Base-by-base conservation (phyloP, 1,139 yeast genomes). In the Saccharomyces pastorianus region DNA sequence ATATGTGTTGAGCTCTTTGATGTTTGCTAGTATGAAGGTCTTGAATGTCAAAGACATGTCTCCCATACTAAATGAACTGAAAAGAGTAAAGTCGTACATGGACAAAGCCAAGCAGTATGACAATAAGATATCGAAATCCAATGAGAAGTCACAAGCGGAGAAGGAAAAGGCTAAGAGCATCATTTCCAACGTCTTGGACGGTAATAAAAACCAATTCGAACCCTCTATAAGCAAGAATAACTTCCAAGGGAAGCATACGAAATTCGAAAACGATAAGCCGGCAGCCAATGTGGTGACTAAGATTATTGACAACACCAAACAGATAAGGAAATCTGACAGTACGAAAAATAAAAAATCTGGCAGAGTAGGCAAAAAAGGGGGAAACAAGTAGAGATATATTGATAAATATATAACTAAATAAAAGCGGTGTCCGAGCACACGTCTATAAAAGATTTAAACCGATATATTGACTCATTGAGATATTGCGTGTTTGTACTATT, bases 41-140 rank as follows among this genome's bases (percentile, higher is more conserved):
- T 53, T 61, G 25, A 57, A 59, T 28, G 59, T 57, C n/a, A 64
- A 63, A 44, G 66, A 67, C 31, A 50, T 64, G 55, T 46, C 56
- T 58, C 82, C 85, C 0, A 79, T 89, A 5, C 81, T 83, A 83
- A 74, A 75, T 26, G 96, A 90, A 67, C 74, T 90, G 52, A 76
- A 75, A 25, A 75, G 95, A 58, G 84, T 90, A 46, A 86, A 85
- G 67, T 68, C 76, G n/a, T 85, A 84, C 62, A 85, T 88, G 84
- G 78, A 76, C 46, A 77, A 84, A 64, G 77, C 81, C 48, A 81
- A 83, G 58, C 73, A 71, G 6, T 69, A 77, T 1, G 79, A 75
- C 53, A 59, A 57, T 4, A 59, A 62, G 52, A 58, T 62, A 44
- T 55, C 61, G 20, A 53, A 61, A 14, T 62, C 64, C 27, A 47